A percentile compares a stretch with the other conserved stretches of the same genome.
These are phyloP conservation scores for Colletotrichum cordylinicola DNA, from an alignment of 2,329 filamentous ascomycete species.

Conservation along the genomic window DNA sequence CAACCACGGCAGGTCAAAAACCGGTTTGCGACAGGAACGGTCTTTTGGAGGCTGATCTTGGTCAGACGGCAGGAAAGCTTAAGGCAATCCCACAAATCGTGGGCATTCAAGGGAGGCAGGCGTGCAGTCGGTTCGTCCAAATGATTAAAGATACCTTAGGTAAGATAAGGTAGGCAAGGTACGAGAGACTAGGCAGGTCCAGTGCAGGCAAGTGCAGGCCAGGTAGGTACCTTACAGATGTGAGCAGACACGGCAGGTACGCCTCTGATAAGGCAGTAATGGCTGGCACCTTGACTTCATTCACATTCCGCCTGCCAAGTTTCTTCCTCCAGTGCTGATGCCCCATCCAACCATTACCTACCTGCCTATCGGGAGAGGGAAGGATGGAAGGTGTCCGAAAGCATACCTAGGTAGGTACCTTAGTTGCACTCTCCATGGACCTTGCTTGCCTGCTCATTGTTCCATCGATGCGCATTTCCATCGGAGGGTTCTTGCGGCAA, in stretches of 20 bases:
- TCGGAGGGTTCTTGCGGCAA: conserved; percentile 5
- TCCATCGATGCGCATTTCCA: background rate
- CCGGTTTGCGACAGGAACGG: conserved; percentile 23
- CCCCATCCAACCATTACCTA: background rate
- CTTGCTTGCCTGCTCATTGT: background rate
- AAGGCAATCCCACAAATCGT: background rate
- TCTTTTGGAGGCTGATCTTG: conserved; percentile 13
- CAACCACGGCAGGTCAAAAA: conserved; percentile 12
- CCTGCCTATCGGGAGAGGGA: background rate
- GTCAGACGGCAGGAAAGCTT: conserved; percentile 14
- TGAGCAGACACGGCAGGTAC: background rate
- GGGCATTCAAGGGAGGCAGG: background rate
- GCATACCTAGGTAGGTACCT: background rate
- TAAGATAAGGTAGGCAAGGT: background rate
- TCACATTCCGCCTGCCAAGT: background rate
- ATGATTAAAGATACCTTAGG: background rate
- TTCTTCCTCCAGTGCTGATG: background rate
- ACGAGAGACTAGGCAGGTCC: background rate
- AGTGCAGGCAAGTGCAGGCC: background rate
- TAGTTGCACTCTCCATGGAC: background rate
- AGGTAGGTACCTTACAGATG: background rate
- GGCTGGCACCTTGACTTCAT: background rate
- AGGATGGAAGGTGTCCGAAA: background rate
- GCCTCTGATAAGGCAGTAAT: background rate
- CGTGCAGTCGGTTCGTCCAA: background rate